Evolutionary conservation across 345 rosid species (phyloP), one percentile per base, ranked within the genome.

Genomic region (Jatropha curcas): DNA sequence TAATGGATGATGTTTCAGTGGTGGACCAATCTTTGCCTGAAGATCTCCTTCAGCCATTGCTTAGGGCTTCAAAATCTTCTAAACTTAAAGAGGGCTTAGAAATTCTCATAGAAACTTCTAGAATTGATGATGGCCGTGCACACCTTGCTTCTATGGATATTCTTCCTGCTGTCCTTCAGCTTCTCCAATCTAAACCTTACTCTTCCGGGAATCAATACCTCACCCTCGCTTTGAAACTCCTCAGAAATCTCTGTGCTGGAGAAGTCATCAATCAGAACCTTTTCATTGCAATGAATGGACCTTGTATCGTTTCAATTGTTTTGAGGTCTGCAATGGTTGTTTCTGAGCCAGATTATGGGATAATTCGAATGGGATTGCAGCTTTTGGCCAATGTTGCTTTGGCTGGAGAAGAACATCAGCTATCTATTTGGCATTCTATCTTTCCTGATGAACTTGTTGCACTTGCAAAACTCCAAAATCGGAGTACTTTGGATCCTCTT

Each of bases 201-300:
- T 64, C 80, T 3, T 74, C 86, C 53, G 53, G 75, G 43, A 75
- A 71, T 24, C 71, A 74, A 37, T 71, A 70, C 39, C 84, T 89
- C 10, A 11, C 55, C 2, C 85, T 81, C 48, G 77, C 86, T 33
- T 62, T 89, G 7, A 94, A 87, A 70, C 82, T 94, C 77, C 85
- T 87, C 28, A 85, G 98, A 20, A 94, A 92, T 72, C 85, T 90
- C 8, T 90, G 90, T 70, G 97, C 97, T 4, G 95, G 97, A 13
- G 95, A 89, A 41, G 30, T 68, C 60, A 52, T 51, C 27, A 87
- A 89, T 81, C 95, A 90, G 80, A 67, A 80, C 63, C 72, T 80
- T 19, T 94, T 92, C 80, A 48, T 90, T 24, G 80, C 76, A 10
- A 55, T 39, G 14, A 51, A 76, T 48, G 97, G 97, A n/a, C 81